Evolutionary conservation across 2,329 filamentous ascomycete species (phyloP).

Genomic region (Fusarium continuum): DNA sequence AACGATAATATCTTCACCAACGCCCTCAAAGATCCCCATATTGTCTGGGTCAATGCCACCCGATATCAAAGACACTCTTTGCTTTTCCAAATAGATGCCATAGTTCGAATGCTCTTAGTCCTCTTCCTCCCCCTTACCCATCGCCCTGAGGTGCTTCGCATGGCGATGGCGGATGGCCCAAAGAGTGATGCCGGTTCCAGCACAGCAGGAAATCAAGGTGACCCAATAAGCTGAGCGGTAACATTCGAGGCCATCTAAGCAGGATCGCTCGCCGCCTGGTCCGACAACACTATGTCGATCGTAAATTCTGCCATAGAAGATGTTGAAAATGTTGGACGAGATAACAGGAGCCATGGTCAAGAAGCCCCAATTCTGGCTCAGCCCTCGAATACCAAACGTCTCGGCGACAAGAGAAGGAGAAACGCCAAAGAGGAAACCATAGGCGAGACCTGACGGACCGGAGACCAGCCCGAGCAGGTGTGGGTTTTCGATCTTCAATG

Average conservation of each 20-base stretch:
- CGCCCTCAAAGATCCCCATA: not conserved
- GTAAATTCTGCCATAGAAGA: conserved; percentile 86
- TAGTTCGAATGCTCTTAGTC: conserved; percentile 36
- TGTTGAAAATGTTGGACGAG: conserved; percentile 90
- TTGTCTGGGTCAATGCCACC: not conserved
- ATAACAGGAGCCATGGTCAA: conserved; percentile 91
- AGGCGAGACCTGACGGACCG: conserved; percentile 84
- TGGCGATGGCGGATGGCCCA: conserved; percentile 73
- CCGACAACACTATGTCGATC: conserved; percentile 79
- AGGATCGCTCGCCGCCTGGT: conserved; percentile 75
- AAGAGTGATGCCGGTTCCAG: conserved; percentile 75
- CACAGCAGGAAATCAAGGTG: conserved; percentile 75
- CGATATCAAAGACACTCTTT: not conserved
- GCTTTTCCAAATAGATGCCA: not conserved
- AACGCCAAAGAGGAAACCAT: conserved; percentile 93
- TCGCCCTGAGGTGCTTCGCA: conserved; percentile 50
- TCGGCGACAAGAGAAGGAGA: conserved; percentile 91
- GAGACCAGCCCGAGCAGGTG: conserved; percentile 81
- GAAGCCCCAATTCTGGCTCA: conserved; percentile 95
- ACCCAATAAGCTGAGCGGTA: conserved; percentile 84
- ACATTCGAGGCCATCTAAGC: conserved; percentile 80
- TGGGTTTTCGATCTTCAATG: conserved; percentile 79
- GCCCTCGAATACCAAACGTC: conserved; percentile 86
- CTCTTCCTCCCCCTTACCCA: conserved; percentile 52
- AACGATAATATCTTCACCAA: not conserved